phyloP scores from a whole-genome alignment of 345 rosid genomes.

The Combretum micranthum region DNA sequence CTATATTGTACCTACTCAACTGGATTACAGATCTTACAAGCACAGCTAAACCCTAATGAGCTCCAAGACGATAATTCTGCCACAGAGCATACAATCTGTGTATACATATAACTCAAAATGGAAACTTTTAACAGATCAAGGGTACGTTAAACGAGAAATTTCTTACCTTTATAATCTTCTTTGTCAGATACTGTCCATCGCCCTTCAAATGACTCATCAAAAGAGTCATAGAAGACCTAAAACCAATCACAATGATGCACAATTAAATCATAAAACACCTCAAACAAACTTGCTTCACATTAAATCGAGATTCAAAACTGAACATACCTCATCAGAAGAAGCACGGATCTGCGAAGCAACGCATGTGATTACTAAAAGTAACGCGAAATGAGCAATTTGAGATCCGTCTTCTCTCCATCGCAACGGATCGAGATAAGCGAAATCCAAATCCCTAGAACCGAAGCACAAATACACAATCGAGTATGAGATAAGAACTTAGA shows the following conservation, averaged over 20 bases:
- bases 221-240: slow-evolving; percentile 27
- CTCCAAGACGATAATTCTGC: too few species aligned
- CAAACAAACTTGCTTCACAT: background rate
- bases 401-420: slow-evolving; percentile 9
- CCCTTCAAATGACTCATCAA: slow-evolving; percentile 23
- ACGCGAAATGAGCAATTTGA: background rate
- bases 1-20: too few species aligned
- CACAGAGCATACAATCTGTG: too few species aligned
- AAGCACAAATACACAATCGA: too few species aligned
- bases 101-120: too few species aligned
- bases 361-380: slow-evolving; percentile 10
- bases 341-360: slow-evolving; percentile 13
- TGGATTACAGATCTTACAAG: too few species aligned
- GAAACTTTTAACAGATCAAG: too few species aligned
- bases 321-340: slow-evolving; percentile 12
- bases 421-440: background rate
- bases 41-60: too few species aligned
- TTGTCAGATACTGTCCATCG: slow-evolving; percentile 27
- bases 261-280: slow-evolving; percentile 4
- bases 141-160: background rate
- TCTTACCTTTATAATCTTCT: slow-evolving; percentile 20
- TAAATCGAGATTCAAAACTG: background rate
- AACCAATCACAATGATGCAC: background rate
- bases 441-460: background rate
- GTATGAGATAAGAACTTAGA: too few species aligned